A percentile compares a stretch with the other conserved stretches of the same genome.
Evolutionary conservation across 169 alveolate species (phyloP).

Genomic region (Cytauxzoon felis): DNA sequence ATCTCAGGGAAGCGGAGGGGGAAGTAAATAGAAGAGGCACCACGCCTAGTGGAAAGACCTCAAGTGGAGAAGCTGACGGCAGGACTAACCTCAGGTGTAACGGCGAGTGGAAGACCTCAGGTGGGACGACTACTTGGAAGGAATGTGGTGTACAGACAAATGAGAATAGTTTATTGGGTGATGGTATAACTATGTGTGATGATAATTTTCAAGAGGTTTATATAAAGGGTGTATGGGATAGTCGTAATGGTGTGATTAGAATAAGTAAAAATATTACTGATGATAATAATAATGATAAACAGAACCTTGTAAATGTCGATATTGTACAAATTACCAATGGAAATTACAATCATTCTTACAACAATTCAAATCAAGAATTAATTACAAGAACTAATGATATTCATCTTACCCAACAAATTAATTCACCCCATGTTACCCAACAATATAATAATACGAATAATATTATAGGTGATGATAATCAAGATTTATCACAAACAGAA

Average conservation of each 20-base stretch:
- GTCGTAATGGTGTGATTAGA: constrained; percentile 32
- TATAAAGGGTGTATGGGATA: constrained; percentile 48
- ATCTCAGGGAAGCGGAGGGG: no score
- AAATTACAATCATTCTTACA: neutral
- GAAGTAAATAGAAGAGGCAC: no score
- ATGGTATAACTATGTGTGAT: neutral
- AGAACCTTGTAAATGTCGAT: constrained; percentile 36
- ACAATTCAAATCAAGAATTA: neutral
- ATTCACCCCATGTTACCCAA: neutral
- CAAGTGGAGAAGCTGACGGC: neutral
- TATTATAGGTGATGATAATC: neutral
- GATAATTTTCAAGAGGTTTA: constrained; percentile 14
- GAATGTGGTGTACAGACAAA: neutral
- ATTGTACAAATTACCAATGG: constrained; percentile 32
- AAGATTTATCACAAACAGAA: neutral
- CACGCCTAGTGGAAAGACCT: neutral
- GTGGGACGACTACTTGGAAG: neutral
- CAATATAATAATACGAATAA: neutral
- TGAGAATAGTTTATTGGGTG: neutral
- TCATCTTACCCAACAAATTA: neutral
- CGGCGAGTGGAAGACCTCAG: no score
- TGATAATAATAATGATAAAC: constrained; percentile 16
- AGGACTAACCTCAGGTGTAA: neutral
- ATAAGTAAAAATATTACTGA: constrained; percentile 42
- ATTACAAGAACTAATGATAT: neutral